phyloP scores from a whole-genome alignment of 352 stramenopile species.

The Blastocystis sp. region DNA sequence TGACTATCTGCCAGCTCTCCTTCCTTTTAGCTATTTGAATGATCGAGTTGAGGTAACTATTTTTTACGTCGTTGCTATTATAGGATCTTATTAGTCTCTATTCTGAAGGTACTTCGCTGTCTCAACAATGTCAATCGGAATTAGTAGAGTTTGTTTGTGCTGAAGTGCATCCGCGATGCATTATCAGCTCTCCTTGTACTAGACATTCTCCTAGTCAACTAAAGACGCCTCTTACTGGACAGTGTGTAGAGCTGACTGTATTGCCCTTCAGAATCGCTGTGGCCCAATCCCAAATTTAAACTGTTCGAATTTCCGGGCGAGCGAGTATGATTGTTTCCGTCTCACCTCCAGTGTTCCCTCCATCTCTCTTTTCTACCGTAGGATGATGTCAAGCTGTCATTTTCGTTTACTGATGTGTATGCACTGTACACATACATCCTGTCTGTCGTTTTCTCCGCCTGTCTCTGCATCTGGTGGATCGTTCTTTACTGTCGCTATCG shows the following conservation, averaged over 20 bases:
- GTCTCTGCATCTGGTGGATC: neutral
- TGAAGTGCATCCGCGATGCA: neutral
- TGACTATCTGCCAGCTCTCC: neutral
- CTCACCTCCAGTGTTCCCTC: neutral
- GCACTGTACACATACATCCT: neutral
- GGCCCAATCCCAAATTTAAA: neutral
- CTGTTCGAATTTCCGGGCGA: neutral
- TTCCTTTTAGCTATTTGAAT: neutral
- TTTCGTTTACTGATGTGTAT: neutral
- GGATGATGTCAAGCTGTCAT: neutral
- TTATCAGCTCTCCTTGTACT: neutral
- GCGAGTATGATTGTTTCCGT: conserved; percentile 1
- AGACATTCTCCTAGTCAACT: neutral
- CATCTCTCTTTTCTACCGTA: neutral
- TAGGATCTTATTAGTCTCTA: neutral
- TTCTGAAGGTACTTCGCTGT: neutral
- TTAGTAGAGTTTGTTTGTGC: neutral
- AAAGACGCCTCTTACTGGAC: conserved; percentile 11
- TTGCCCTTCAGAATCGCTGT: neutral
- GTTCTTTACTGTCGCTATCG: neutral
- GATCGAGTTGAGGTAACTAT: neutral
- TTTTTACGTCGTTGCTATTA: neutral
- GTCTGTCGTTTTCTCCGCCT: neutral
- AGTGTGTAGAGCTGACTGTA: neutral
- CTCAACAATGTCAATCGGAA: neutral